Evolutionary conservation across 1,139 yeast genomes (phyloP).

Genomic region (Tardiomyces blankii): DNA sequence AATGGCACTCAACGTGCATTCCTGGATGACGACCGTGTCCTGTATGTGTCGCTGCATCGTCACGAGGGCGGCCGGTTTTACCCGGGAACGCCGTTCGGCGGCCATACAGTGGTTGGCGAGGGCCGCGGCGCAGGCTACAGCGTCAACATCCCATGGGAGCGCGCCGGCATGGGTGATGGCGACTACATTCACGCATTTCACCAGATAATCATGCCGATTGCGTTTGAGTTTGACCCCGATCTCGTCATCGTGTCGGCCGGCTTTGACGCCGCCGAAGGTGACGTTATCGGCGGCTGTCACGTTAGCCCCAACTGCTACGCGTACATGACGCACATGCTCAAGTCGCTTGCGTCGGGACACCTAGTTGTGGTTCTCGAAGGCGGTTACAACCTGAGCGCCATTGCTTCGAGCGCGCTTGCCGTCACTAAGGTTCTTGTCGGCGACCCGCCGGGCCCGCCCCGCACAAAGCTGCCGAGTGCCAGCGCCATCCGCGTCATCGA

Average conservation of each 20-base stretch:
- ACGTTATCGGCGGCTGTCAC: conserved; percentile 94
- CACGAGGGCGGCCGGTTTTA: conserved; percentile 88
- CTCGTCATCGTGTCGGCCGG: conserved; percentile 89
- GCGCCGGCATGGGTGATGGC: conserved; percentile 90
- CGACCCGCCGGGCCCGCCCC: conserved; percentile 81
- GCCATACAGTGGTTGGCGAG: conserved; percentile 69
- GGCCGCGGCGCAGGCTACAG: conserved; percentile 80
- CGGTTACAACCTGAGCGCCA: conserved; percentile 88
- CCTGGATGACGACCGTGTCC: conserved; percentile 76
- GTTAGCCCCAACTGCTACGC: conserved; percentile 95
- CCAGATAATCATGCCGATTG: conserved; percentile 79
- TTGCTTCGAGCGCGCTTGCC: conserved; percentile 81
- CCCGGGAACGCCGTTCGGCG: conserved; percentile 84
- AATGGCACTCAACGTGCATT: conserved; percentile 96
- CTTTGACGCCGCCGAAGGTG: conserved; percentile 98
- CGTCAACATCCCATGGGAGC: conserved; percentile 89
- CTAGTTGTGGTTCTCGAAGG: conserved; percentile 90
- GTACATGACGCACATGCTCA: conserved; percentile 87
- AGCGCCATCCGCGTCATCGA: conserved; percentile 72
- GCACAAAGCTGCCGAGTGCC: conserved; percentile 54
- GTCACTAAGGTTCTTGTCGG: conserved; percentile 89
- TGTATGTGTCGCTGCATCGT: conserved; percentile 84
- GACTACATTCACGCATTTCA: conserved; percentile 91
- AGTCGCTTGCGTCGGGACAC: conserved; percentile 79
- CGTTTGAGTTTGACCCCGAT: conserved; percentile 86